A percentile compares a stretch with the other conserved stretches of the same genome.
These are phyloP conservation scores for Elaeis oleifera DNA, from an alignment of 202 grass and related monocot species.

Conservation along the genomic window DNA sequence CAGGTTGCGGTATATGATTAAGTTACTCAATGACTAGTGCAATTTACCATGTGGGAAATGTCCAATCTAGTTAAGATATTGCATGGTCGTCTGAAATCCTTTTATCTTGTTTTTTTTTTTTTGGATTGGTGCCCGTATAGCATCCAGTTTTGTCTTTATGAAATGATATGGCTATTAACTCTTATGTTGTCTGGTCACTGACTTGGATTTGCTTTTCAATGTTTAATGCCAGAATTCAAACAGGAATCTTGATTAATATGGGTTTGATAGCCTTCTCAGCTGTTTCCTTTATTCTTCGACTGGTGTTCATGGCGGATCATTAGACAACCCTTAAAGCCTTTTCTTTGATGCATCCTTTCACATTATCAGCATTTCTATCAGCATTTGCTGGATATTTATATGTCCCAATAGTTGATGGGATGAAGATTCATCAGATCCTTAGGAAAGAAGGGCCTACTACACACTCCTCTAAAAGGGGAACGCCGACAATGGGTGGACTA, in stretches of 20 bases:
- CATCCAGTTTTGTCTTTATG: neutral
- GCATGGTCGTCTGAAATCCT: too few species aligned
- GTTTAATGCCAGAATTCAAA: constrained; percentile 61
- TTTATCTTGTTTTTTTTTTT: too few species aligned
- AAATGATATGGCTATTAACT: neutral
- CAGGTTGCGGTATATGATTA: too few species aligned
- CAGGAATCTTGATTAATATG: constrained; percentile 71
- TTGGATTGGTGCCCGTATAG: too few species aligned
- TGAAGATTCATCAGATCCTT: constrained; percentile 70
- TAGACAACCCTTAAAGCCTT: constrained; percentile 76
- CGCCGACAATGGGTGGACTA: constrained; percentile 79
- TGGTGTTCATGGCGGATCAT: constrained; percentile 94
- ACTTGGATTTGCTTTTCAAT: constrained; percentile 28
- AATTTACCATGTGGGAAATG: too few species aligned
- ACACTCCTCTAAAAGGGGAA: constrained; percentile 54
- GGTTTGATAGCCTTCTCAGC: constrained; percentile 56
- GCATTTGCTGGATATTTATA: constrained; percentile 69
- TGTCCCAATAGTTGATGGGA: constrained; percentile 58
- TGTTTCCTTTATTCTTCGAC: constrained; percentile 65
- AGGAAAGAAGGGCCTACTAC: constrained; percentile 51
- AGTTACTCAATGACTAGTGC: too few species aligned
- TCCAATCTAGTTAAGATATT: too few species aligned
- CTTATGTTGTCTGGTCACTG: constrained; percentile 16
- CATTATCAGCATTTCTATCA: constrained; percentile 69
- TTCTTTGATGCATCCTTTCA: constrained; percentile 81